Evolutionary conservation across 2,329 filamentous ascomycete species (phyloP).

Genomic region (Fusarium dimerum): DNA sequence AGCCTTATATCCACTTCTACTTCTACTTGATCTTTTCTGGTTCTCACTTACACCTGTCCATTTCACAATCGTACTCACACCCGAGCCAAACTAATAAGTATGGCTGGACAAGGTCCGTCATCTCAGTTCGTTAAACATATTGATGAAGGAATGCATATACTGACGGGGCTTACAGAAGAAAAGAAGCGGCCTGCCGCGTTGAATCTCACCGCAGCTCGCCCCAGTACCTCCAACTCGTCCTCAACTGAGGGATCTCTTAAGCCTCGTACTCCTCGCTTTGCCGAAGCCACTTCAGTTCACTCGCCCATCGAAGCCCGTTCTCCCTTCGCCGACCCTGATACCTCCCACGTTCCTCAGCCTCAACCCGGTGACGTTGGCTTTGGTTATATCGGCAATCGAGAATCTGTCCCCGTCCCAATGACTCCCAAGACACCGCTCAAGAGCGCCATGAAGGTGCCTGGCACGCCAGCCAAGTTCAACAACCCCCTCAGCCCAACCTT

Average conservation of each 20-base stretch:
- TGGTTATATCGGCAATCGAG: slow-evolving; percentile 74
- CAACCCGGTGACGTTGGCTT: slow-evolving; percentile 89
- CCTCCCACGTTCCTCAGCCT: slow-evolving; percentile 57
- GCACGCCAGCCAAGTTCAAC: slow-evolving; percentile 71
- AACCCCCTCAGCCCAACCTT: slow-evolving; percentile 92
- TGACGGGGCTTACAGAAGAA: slow-evolving; percentile 44
- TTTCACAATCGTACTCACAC: slow-evolving; percentile 12
- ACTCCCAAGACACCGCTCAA: slow-evolving; percentile 80
- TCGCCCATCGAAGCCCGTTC: slow-evolving; percentile 67
- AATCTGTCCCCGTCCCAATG: slow-evolving; percentile 62
- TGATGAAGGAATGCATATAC: slow-evolving; percentile 8
- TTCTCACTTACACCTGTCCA: slow-evolving; percentile 9
- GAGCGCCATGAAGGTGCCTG: slow-evolving; percentile 86
- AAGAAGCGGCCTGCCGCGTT: slow-evolving; percentile 59
- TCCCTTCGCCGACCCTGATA: slow-evolving; percentile 62
- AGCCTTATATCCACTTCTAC: slow-evolving; percentile 19
- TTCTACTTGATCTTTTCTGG: slow-evolving; percentile 5
- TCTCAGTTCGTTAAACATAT: neutral
- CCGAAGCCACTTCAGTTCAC: slow-evolving; percentile 77
- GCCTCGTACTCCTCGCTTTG: slow-evolving; percentile 76
- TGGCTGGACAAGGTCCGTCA: slow-evolving; percentile 44
- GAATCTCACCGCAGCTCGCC: slow-evolving; percentile 52
- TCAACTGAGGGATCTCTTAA: slow-evolving; percentile 61
- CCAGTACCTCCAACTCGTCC: slow-evolving; percentile 51
- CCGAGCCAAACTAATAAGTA: slow-evolving; percentile 26